phyloP scores from a whole-genome alignment of 2,329 filamentous ascomycete species.

The Mollisiaceae sp. region DNA sequence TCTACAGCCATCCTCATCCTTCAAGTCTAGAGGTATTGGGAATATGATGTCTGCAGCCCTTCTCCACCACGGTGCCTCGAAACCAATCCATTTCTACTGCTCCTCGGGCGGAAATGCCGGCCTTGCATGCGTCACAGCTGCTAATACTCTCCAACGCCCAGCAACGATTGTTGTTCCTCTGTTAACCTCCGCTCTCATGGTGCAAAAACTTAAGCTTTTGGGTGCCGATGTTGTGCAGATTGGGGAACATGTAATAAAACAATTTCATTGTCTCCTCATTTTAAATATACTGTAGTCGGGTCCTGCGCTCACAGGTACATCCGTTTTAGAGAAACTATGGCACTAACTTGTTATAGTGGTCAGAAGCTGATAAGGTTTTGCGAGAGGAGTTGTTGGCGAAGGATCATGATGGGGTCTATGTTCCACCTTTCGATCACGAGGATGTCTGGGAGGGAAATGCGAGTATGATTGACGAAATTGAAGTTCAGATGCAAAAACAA shows the following conservation, averaged over 20 bases:
- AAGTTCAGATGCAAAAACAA: constrained; percentile 30
- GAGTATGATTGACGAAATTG: constrained; percentile 56
- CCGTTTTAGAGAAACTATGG: too few relatives aligned
- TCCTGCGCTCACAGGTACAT: too few relatives aligned
- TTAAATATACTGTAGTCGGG: too few relatives aligned
- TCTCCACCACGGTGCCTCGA: constrained; percentile 23
- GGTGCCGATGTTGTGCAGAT: constrained; percentile 73
- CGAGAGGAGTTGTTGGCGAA: constrained; percentile 58
- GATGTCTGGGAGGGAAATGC: constrained; percentile 70
- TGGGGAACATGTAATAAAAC: constrained; percentile 54
- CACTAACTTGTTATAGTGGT: constrained; percentile 50
- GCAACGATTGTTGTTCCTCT: constrained; percentile 78
- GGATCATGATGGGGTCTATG: constrained; percentile 60
- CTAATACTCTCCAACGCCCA: constrained; percentile 64
- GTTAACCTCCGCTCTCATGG: constrained; percentile 70
- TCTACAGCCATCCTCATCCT: constrained; percentile 82
- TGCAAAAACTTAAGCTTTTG: constrained; percentile 70
- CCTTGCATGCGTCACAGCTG: constrained; percentile 78
- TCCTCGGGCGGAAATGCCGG: constrained; percentile 85
- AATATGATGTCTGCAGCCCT: constrained; percentile 66
- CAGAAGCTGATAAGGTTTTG: constrained; percentile 71
- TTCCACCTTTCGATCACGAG: constrained; percentile 72
- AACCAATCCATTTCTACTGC: constrained; percentile 72
- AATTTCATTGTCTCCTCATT: too few relatives aligned
- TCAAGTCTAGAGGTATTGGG: constrained; percentile 82